Evolutionary conservation across 345 rosid genomes (phyloP).

Genomic region (Odontarrhena argentea): DNA sequence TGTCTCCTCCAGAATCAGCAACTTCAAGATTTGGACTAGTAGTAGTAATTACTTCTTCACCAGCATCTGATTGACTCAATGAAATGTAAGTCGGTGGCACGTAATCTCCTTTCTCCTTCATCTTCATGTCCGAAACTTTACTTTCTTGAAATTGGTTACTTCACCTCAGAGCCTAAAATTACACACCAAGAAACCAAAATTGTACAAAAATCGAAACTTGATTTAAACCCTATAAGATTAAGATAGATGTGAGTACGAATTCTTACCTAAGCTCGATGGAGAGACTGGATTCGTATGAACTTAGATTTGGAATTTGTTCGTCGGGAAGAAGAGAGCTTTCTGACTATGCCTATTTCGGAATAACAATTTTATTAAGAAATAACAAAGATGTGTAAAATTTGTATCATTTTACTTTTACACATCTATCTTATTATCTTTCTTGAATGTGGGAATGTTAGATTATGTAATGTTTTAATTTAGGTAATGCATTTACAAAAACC

Average conservation of each 20-base stretch:
- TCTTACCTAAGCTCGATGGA: slow-evolving; percentile 33
- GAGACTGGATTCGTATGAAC: slow-evolving; percentile 26
- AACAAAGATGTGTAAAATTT: too few species aligned
- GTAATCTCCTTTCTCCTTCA: slow-evolving; percentile 61
- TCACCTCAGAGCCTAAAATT: slow-evolving; percentile 18
- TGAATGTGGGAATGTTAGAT: too few species aligned
- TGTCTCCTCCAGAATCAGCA: slow-evolving; percentile 21
- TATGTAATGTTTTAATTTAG: too few species aligned
- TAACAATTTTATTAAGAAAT: too few species aligned
- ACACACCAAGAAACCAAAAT: slow-evolving; percentile 6
- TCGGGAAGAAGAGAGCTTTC: not conserved
- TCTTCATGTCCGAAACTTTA: slow-evolving; percentile 31
- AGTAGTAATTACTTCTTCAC: slow-evolving; percentile 36
- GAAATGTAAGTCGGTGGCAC: slow-evolving; percentile 85
- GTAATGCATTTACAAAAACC: too few species aligned
- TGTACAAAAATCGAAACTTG: not conserved
- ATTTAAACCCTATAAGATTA: not conserved
- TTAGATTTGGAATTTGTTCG: slow-evolving; percentile 13
- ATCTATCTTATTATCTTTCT: too few species aligned
- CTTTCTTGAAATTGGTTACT: slow-evolving; percentile 7
- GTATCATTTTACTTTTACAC: too few species aligned
- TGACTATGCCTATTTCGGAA: not conserved
- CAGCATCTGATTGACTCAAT: slow-evolving; percentile 61
- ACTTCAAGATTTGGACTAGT: slow-evolving; percentile 38
- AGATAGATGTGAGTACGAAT: slow-evolving; percentile 1